Conservation (phyloP, 2,329 filamentous ascomycete genomes). For the Exophiala bonariae region DNA sequence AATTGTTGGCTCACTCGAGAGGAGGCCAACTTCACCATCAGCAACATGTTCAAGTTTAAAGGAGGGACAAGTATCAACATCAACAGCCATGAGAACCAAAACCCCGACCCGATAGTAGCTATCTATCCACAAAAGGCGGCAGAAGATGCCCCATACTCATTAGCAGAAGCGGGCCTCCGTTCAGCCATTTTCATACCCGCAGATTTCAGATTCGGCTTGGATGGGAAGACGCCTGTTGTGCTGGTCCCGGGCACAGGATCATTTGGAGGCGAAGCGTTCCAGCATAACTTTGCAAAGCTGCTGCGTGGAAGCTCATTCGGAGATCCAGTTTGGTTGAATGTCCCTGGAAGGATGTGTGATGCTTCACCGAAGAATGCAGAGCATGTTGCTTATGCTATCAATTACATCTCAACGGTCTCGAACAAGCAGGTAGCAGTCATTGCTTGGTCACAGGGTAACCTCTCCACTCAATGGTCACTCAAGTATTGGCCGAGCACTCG, state of each 20-base stretch:
- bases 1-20: too few relatives aligned
- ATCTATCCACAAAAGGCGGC: slow-evolving; percentile 32
- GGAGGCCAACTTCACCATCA: too few relatives aligned
- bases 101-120: neutral
- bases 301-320: slow-evolving; percentile 42
- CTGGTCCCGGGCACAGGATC: slow-evolving; percentile 56
- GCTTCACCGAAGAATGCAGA: slow-evolving; percentile 56
- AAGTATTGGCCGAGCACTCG: slow-evolving; percentile 59
- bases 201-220: slow-evolving; percentile 47
- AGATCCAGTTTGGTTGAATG: slow-evolving; percentile 58
- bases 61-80: slow-evolving; percentile 1
- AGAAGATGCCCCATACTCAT: slow-evolving; percentile 50
- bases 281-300: slow-evolving; percentile 52
- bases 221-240: slow-evolving; percentile 47
- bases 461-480: slow-evolving; percentile 58
- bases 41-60: slow-evolving; percentile 2
- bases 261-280: slow-evolving; percentile 48
- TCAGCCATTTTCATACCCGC: slow-evolving; percentile 55
- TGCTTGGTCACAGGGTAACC: slow-evolving; percentile 58
- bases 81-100: slow-evolving; percentile 11
- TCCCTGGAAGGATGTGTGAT: slow-evolving; percentile 47
- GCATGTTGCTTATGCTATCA: slow-evolving; percentile 57
- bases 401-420: slow-evolving; percentile 52
- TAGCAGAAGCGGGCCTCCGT: slow-evolving; percentile 49
- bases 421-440: slow-evolving; percentile 45